A percentile compares a stretch with the other conserved stretches of the same genome.
Evolutionary conservation across 2,329 filamentous ascomycete genomes (phyloP).

Genomic region (Colletotrichum karsti): DNA sequence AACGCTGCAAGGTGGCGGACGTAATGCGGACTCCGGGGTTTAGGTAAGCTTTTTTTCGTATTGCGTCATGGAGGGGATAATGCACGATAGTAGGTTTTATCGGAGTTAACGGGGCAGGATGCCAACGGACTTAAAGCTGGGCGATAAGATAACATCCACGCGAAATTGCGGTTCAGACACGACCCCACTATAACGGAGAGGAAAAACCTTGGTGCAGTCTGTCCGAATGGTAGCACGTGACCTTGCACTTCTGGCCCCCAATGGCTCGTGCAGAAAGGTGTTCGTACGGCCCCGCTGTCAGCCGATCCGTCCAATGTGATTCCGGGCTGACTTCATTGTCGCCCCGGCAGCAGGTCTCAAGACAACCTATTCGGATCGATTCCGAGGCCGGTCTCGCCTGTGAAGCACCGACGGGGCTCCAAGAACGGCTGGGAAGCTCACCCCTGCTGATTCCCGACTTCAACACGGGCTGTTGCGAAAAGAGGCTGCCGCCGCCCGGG

Average conservation of each 20-base stretch:
- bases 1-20: neutral
- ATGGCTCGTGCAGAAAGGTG: too few species aligned
- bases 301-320: slow-evolving; percentile 1
- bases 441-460: neutral
- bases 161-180: neutral
- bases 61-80: neutral
- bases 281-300: neutral
- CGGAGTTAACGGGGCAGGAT: neutral
- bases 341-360: neutral
- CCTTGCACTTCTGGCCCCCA: too few species aligned
- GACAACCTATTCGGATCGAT: slow-evolving; percentile 1
- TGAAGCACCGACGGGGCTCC: neutral
- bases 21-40: neutral
- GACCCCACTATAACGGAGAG: neutral
- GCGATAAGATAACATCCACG: neutral
- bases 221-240: neutral
- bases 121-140: neutral
- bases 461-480: neutral
- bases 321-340: neutral
- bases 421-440: slow-evolving; percentile 4
- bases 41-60: neutral
- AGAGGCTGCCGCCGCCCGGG: neutral
- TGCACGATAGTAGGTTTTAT: neutral
- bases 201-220: neutral
- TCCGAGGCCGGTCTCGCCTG: neutral